Evolutionary conservation across 2,329 filamentous ascomycete genomes (phyloP).

Genomic region (Fusarium decemcellulare): DNA sequence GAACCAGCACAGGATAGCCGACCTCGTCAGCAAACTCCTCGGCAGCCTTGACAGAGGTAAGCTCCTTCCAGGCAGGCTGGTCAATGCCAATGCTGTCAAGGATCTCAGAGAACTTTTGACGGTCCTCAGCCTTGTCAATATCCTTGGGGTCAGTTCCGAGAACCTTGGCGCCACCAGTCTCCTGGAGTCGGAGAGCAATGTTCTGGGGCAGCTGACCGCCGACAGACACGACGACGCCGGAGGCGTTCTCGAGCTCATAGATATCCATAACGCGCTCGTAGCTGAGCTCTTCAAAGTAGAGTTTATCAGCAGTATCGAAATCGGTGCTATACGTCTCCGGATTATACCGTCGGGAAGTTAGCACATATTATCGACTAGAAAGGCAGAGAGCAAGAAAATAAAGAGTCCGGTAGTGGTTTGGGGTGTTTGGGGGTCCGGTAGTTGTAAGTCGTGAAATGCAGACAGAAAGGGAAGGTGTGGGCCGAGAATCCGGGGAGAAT

Average conservation of each 20-base stretch:
- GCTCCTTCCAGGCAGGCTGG: conserved; percentile 98
- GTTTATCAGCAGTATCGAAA: conserved; percentile 88
- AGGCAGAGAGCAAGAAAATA: background rate
- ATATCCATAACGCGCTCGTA: conserved; percentile 99
- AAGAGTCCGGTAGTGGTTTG: too few species aligned
- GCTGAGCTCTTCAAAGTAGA: conserved; percentile 97
- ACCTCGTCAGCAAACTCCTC: conserved; percentile 88
- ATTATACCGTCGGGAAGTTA: conserved; percentile 67
- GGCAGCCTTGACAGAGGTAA: conserved; percentile 91
- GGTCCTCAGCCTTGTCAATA: conserved; percentile 98
- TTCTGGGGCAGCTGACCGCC: conserved; percentile 98
- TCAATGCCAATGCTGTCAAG: conserved; percentile 97
- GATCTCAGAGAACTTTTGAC: conserved; percentile 98
- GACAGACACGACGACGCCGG: conserved; percentile 93
- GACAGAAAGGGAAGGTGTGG: too few species aligned
- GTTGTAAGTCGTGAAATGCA: too few species aligned
- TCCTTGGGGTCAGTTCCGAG: conserved; percentile 93
- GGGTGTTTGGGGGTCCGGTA: too few species aligned
- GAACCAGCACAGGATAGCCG: conserved; percentile 94
- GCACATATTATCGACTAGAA: conserved; percentile 12
- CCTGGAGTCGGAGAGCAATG: conserved; percentile 94
- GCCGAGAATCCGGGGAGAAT: too few species aligned
- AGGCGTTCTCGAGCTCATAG: conserved; percentile 90
- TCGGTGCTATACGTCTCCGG: conserved; percentile 88
- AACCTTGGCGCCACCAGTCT: conserved; percentile 89